Evolutionary conservation across 441 rosid species (phyloP).

Genomic region (Sinapis alba): DNA sequence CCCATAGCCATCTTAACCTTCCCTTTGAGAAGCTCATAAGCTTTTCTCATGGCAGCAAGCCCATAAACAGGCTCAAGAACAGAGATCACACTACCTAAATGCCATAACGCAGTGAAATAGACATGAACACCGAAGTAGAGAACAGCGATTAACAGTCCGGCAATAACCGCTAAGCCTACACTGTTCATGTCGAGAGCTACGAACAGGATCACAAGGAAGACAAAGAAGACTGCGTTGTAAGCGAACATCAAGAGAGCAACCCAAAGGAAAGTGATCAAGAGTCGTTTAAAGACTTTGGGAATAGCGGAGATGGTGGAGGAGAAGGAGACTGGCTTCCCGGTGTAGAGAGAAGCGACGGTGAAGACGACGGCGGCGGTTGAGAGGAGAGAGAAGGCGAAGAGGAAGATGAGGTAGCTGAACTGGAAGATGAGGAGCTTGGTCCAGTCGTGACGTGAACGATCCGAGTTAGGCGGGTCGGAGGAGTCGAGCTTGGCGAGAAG

Average conservation of each 20-base stretch:
- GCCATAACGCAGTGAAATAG: conserved; percentile 88
- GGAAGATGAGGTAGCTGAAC: conserved; percentile 83
- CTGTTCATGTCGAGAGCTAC: conserved; percentile 59
- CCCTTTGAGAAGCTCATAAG: conserved; percentile 82
- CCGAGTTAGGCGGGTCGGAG: conserved; percentile 49
- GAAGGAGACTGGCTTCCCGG: conserved; percentile 73
- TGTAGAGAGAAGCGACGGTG: conserved; percentile 53
- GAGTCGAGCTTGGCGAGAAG: conserved; percentile 53
- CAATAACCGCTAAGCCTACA: conserved; percentile 46
- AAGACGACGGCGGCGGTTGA: conserved; percentile 94
- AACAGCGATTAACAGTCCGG: conserved; percentile 48
- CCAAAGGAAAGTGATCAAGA: conserved; percentile 79
- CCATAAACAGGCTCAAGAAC: conserved; percentile 93
- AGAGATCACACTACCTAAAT: conserved; percentile 91
- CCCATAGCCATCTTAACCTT: conserved; percentile 59
- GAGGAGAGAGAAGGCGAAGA: conserved; percentile 92
- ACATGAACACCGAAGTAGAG: conserved; percentile 76
- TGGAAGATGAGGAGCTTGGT: conserved; percentile 65
- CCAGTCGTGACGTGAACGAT: conserved; percentile 67
- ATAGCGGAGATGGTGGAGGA: conserved; percentile 72
- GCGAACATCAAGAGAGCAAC: conserved; percentile 67
- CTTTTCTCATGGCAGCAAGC: conserved; percentile 82
- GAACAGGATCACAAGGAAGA: conserved; percentile 52
- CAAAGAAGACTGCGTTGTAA: conserved; percentile 60
- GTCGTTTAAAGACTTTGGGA: conserved; percentile 77